These are phyloP conservation scores for Candida quercuum DNA, from an alignment of 805 yeast species.

Conservation along the genomic window DNA sequence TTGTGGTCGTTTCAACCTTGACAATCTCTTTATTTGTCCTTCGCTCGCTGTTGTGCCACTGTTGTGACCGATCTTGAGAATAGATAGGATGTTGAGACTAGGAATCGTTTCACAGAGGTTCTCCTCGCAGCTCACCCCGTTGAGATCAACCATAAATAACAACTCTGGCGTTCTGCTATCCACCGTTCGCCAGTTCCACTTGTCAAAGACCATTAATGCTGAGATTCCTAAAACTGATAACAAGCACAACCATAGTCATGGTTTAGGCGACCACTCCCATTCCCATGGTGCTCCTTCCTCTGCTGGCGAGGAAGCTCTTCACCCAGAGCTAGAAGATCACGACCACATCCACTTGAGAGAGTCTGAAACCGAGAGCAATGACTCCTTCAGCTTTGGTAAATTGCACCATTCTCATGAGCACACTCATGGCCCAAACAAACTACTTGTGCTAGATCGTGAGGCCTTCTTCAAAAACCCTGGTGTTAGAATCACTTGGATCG, in stretches of 20 bases:
- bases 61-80: too few species aligned
- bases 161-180: too few species aligned
- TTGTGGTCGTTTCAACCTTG: too few species aligned
- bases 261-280: constrained; percentile 18
- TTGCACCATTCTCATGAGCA: constrained; percentile 31
- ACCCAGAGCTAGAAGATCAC: constrained; percentile 21
- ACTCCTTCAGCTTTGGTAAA: constrained; percentile 31
- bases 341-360: constrained; percentile 37
- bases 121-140: background rate
- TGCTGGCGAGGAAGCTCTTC: constrained; percentile 1
- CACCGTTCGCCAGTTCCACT: constrained; percentile 5
- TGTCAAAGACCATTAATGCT: constrained; percentile 1
- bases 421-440: constrained; percentile 26
- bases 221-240: constrained; percentile 2
- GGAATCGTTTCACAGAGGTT: background rate
- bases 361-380: constrained; percentile 39
- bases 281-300: constrained; percentile 19
- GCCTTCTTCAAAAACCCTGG: constrained; percentile 66
- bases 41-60: too few species aligned
- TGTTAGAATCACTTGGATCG: constrained; percentile 89
- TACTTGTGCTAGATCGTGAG: constrained; percentile 34
- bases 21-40: too few species aligned
- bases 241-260: background rate
- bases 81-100: background rate
- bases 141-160: background rate